Base-by-base conservation (phyloP, 331 rosid species). In the Erythrophleum ivorense region DNA sequence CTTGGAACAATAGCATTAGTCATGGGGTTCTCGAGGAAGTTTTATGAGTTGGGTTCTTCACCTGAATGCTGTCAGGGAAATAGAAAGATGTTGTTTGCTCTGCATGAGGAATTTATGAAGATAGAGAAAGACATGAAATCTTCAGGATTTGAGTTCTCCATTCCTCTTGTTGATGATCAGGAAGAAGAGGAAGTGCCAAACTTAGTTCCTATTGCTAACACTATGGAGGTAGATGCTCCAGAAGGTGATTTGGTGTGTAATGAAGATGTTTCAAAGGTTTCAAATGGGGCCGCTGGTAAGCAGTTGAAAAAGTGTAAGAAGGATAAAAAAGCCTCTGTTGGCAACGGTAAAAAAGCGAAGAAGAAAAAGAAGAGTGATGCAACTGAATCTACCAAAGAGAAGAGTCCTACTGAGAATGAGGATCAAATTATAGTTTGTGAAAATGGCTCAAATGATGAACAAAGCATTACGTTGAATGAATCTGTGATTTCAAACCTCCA, bases 31-130 rank as follows among this genome's bases (percentile, higher is more conserved):
- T 84, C 97, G 14, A 21, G 63, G 1, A 90, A 77, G 88, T 88
- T 92, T 58, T 94, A 78, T 85, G 98, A 94, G 11, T 48, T 89
- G 84, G 99, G 94, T 54, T 94, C 98, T 81, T 87, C 97, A 14
- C 78, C 85, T 57, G 94, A 87, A 45, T 96, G 97, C 78, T 52
- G 70, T 59, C 99, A 96, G 86, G 98, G 98, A 36, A 96, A 91
- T 81, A 87, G 99, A 64, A 96, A 92, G 85, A 80, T 87, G 52
- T 33, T 96, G 75, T 90, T 91, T 86, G 89, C 83, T 24, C 19
- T 94, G 73, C 94, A 92, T 41, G 91, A 92, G 46, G 94, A 84
- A 74, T 96, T 92, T 71, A 67, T 84, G 84, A 91, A 87, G 95
- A 43, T 96, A 80, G 99, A 96, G 85, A 94, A 91, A 81, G 97